Evolutionary conservation across 163 green algal genomes (phyloP).

Genomic region (Dunaliella salina): DNA sequence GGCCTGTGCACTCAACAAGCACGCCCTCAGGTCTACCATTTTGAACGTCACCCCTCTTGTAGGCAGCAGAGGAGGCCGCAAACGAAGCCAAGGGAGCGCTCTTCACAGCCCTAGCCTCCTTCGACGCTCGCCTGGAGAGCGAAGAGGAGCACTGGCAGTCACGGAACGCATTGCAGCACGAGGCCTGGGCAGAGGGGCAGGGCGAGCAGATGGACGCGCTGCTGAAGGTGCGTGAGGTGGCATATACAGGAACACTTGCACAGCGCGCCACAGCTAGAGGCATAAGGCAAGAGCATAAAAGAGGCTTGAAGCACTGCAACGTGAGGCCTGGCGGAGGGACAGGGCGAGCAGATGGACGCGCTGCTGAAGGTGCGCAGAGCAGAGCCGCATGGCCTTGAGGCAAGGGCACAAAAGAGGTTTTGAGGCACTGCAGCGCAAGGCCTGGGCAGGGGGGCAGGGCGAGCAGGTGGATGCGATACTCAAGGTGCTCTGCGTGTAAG

Average conservation of each 20-base stretch:
- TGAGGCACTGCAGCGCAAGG: not conserved
- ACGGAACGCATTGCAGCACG: not conserved
- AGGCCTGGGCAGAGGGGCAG: not conserved
- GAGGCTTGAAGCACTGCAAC: not conserved
- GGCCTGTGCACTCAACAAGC: no score
- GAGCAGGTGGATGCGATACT: not conserved
- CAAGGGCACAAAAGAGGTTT: no score
- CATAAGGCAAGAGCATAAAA: no score
- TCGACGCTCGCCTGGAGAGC: not conserved
- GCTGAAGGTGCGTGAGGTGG: not conserved
- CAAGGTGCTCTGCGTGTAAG: not conserved
- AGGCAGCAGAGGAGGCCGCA: not conserved
- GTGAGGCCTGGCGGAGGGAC: not conserved
- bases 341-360: not conserved
- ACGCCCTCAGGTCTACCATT: no score
- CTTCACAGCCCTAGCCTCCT: not conserved
- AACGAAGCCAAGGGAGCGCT: not conserved
- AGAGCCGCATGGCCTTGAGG: no score
- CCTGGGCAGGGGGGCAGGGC: not conserved
- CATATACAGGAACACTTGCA: no score
- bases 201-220: not conserved
- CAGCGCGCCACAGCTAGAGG: no score
- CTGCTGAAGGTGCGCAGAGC: not conserved
- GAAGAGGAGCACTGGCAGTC: not conserved
- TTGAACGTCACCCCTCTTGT: no score